Conservation (phyloP, 2,329 filamentous ascomycete species). For the Aspergillus aculeatinus region DNA sequence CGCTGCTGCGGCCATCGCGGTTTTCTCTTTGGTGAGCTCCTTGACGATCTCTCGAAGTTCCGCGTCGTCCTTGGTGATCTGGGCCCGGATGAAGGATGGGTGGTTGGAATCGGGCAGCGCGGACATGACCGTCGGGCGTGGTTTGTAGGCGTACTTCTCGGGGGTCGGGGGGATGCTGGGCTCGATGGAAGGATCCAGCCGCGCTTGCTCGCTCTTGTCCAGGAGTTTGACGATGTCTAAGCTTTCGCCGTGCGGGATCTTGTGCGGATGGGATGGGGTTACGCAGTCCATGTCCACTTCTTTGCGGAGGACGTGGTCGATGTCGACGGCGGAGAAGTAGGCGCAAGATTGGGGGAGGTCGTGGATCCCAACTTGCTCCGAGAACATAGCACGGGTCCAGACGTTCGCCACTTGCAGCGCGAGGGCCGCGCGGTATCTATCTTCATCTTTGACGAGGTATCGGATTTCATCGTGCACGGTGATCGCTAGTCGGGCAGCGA, state of each 20-base stretch:
- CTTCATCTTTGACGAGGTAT: conserved; percentile 80
- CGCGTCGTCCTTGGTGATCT: conserved; percentile 71
- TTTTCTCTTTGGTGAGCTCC: conserved; percentile 49
- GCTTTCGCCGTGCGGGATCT: conserved; percentile 82
- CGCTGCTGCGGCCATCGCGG: conserved; percentile 15
- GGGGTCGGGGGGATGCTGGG: conserved; percentile 60
- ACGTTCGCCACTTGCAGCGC: conserved; percentile 91
- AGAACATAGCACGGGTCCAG: conserved; percentile 97
- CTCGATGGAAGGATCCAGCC: conserved; percentile 64
- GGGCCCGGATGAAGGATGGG: conserved; percentile 72
- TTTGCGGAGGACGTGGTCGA: conserved; percentile 93
- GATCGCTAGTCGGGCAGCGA: conserved; percentile 81
- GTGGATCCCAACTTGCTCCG: conserved; percentile 92
- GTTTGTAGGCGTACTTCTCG: conserved; percentile 65
- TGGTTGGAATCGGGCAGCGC: conserved; percentile 57
- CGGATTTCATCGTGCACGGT: conserved; percentile 98
- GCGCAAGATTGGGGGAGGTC: conserved; percentile 92
- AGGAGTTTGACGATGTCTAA: conserved; percentile 80
- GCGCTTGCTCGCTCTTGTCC: conserved; percentile 66
- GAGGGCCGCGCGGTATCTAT: conserved; percentile 87
- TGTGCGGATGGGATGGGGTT: conserved; percentile 76
- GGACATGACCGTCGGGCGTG: conserved; percentile 78
- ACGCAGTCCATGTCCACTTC: conserved; percentile 98
- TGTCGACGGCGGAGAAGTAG: conserved; percentile 93
- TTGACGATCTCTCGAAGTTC: conserved; percentile 74